phyloP scores from a whole-genome alignment of 768 basidiomycete species.

The Gymnopilus junonius region DNA sequence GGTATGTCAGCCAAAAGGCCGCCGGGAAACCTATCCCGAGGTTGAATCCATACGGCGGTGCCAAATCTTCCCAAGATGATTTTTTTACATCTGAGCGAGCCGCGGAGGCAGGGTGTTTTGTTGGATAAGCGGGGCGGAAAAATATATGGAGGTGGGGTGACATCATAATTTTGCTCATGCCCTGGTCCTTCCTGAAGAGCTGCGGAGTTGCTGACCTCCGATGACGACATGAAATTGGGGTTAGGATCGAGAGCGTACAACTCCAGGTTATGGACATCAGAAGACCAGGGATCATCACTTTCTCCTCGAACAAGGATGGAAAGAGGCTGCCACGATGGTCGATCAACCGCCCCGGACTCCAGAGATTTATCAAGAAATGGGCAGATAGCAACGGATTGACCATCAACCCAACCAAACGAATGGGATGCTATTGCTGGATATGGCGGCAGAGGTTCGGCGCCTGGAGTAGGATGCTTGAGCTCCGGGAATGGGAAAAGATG shows the following conservation, averaged over 20 bases:
- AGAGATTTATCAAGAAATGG: slow-evolving; percentile 5
- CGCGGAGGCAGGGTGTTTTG: slow-evolving; percentile 45
- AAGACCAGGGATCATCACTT: slow-evolving; percentile 64
- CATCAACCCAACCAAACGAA: slow-evolving; percentile 74
- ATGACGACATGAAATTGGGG: slow-evolving; percentile 17
- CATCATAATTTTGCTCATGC: neutral
- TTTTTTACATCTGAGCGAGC: slow-evolving; percentile 57
- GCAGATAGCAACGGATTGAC: slow-evolving; percentile 44
- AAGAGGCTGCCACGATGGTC: slow-evolving; percentile 26
- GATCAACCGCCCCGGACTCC: neutral
- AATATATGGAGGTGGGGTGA: slow-evolving; percentile 33
- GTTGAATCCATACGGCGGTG: slow-evolving; percentile 68
- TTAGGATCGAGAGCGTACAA: slow-evolving; percentile 53
- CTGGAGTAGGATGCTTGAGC: slow-evolving; percentile 26
- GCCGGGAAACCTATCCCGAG: slow-evolving; percentile 45
- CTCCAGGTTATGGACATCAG: slow-evolving; percentile 50
- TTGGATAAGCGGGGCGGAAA: slow-evolving; percentile 53
- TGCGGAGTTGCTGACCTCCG: neutral
- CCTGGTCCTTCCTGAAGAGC: neutral
- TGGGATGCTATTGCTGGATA: slow-evolving; percentile 45
- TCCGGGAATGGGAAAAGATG: slow-evolving; percentile 56
- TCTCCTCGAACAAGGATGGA: slow-evolving; percentile 62
- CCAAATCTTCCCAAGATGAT: slow-evolving; percentile 58
- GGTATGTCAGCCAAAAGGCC: slow-evolving; percentile 39
- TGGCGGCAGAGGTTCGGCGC: slow-evolving; percentile 15